Base-by-base conservation (phyloP, 805 yeast species). In the Wickerhamiella hasegawae region DNA sequence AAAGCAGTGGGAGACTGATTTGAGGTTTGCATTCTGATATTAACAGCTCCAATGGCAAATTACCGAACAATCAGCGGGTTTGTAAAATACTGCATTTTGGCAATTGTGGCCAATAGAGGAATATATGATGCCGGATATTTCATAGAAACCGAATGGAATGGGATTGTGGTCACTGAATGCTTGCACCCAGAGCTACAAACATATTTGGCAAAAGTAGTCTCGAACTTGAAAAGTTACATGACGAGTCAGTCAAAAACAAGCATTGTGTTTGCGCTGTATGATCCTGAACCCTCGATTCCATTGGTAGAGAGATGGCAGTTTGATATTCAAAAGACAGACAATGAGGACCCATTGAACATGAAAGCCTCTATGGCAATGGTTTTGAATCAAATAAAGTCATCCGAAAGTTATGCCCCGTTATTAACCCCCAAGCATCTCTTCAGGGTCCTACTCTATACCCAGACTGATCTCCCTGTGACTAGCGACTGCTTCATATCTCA, bases 61-160 rank as follows among this genome's bases (percentile, higher is more conserved):
- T 43, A 12, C 25, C 23, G 14, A 45, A 33, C 5, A 55, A 53
- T 10, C 30, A 28, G 15, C 26, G 31, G 5, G 49, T 43, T 12
- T 35, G 31, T 19, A 9, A 16, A 16, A 22, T 22, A 34, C 20
- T 21, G 28, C 20, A 16, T 34, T 5, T 12, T 20, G 28, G 15
- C 18, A n/a, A 18, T 34, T 21, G 19, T 27, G 17, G 8, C 15
- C 21, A 18, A 21, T 19, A 21, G 32, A 12, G 28, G 28, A 12
- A 18, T 34, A 8, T 28, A 28, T 22, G 20, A 19, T 4, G 16
- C 18, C 16, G 32, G 22, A 11, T 34, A 12, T 14, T 28, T 22
- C n/a, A 14, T 28, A 4, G 4, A 5, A 3, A 9, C 21, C 19
- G 26, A n/a, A 15, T 34, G 21, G 24, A 17, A 28, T 4, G 28